A percentile compares a stretch with the other conserved stretches of the same genome.
These are phyloP conservation scores for Phytophthora brassicae DNA, from an alignment of 352 stramenopile genomes.

Conservation along the genomic window DNA sequence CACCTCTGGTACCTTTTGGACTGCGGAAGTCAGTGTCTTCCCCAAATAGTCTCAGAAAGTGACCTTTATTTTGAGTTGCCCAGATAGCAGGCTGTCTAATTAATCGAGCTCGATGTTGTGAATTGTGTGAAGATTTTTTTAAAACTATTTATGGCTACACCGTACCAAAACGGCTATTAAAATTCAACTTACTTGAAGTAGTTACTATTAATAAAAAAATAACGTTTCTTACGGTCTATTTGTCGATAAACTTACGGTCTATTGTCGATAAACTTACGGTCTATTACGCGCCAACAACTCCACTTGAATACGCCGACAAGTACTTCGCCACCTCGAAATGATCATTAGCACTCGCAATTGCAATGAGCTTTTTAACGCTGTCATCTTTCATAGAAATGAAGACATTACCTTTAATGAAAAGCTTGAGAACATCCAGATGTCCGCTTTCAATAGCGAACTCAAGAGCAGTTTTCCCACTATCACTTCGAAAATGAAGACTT, in stretches of 20 bases:
- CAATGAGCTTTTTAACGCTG: background rate
- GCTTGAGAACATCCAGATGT: slow-evolving; percentile 4
- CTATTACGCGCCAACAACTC: background rate
- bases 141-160: too few species aligned
- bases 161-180: too few species aligned
- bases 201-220: too few species aligned
- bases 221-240: too few species aligned
- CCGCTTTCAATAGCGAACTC: slow-evolving; percentile 3
- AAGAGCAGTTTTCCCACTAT: slow-evolving; percentile 7
- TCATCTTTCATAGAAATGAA: background rate
- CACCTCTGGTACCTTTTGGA: slow-evolving; percentile 16
- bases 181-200: too few species aligned
- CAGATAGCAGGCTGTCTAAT: slow-evolving; percentile 9
- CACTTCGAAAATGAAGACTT: background rate
- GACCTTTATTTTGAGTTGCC: slow-evolving; percentile 4
- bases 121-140: too few species aligned
- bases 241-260: too few species aligned
- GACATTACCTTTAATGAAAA: slow-evolving; percentile 4
- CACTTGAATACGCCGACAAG: background rate
- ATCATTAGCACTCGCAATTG: background rate
- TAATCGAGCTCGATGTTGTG: slow-evolving; percentile 9
- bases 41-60: slow-evolving; percentile 18
- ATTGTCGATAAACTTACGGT: background rate
- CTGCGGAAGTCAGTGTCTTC: slow-evolving; percentile 7
- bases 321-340: slow-evolving; percentile 2